Evolutionary conservation across 1,284 basidiomycete species (phyloP).

Genomic region (Coniophora puteana): DNA sequence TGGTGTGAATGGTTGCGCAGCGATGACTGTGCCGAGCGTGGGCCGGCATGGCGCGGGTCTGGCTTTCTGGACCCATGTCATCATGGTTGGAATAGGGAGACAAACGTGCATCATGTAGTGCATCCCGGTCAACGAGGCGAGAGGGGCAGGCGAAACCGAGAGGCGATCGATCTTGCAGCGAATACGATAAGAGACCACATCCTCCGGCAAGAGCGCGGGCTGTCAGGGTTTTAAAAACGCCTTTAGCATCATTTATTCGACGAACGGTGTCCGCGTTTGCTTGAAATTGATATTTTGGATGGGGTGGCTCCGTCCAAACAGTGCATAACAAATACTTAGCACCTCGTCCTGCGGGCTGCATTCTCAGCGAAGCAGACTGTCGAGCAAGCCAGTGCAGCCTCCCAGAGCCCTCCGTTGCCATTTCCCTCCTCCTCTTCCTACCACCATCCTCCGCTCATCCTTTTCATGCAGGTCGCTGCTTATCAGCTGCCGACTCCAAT

Average conservation of each 20-base stretch:
- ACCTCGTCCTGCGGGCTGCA: constrained; percentile 31
- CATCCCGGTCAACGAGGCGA: too few species aligned
- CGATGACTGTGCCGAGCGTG: too few species aligned
- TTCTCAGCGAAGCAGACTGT: constrained; percentile 28
- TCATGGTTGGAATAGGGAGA: too few species aligned
- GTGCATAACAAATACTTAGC: constrained; percentile 22
- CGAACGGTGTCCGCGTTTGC: constrained; percentile 4
- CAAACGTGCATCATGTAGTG: too few species aligned
- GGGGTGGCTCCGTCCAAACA: constrained; percentile 19
- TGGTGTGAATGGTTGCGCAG: too few species aligned
- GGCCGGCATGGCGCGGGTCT: too few species aligned
- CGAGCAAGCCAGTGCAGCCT: constrained; percentile 31
- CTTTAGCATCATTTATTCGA: too few species aligned
- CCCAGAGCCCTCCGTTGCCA: constrained; percentile 27
- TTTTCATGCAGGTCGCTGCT: constrained; percentile 64
- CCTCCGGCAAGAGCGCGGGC: constrained; percentile 1
- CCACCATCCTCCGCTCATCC: constrained; percentile 45
- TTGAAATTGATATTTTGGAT: constrained; percentile 1
- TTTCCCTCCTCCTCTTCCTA: constrained; percentile 20
- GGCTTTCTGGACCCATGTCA: too few species aligned
- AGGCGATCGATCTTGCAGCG: too few species aligned
- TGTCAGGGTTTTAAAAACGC: constrained; percentile 1
- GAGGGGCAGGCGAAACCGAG: too few species aligned
- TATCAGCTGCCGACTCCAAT: constrained; percentile 56
- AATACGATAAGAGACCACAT: too few species aligned